These are phyloP conservation scores for Epichloe scottii DNA, from an alignment of 2,329 filamentous ascomycete species.

Conservation along the genomic window DNA sequence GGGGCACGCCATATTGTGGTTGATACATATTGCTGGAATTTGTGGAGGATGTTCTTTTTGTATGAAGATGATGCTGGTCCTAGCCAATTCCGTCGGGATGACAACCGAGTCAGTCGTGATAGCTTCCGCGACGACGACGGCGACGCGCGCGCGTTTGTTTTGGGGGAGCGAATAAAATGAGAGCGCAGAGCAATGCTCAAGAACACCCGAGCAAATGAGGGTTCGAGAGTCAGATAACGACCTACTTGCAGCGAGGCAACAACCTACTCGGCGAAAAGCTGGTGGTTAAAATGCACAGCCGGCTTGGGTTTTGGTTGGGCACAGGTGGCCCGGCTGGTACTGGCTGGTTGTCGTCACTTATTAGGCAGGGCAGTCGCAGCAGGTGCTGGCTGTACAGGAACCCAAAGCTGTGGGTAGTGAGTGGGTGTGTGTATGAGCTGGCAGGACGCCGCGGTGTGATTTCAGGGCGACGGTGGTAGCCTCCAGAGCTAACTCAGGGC, in stretches of 20 bases:
- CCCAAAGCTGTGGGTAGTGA: slow-evolving; percentile 46
- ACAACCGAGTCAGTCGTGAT: background rate
- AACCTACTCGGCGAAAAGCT: slow-evolving; percentile 14
- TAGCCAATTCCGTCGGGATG: background rate
- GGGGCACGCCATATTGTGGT: slow-evolving; percentile 61
- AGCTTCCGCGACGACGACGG: background rate
- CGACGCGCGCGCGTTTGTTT: slow-evolving; percentile 3
- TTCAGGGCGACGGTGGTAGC: slow-evolving; percentile 16
- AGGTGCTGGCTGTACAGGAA: slow-evolving; percentile 31
- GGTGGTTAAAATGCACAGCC: slow-evolving; percentile 21
- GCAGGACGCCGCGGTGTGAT: slow-evolving; percentile 35
- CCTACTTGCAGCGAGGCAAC: slow-evolving; percentile 12
- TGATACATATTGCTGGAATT: slow-evolving; percentile 56
- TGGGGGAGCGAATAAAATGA: slow-evolving; percentile 10
- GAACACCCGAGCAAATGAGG: slow-evolving; percentile 6
- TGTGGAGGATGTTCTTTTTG: slow-evolving; percentile 31
- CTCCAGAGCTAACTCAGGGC: slow-evolving; percentile 41
- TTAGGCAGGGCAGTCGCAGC: slow-evolving; percentile 28
- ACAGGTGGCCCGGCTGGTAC: slow-evolving; percentile 22
- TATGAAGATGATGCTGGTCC: background rate
- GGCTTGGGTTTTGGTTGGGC: slow-evolving; percentile 32
- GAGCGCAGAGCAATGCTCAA: slow-evolving; percentile 4
- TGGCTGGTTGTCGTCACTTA: slow-evolving; percentile 22
- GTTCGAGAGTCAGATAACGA: slow-evolving; percentile 10
- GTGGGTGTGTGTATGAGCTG: slow-evolving; percentile 46